Percentiles rank a stretch among this genome's conserved stretches.
Conservation (phyloP, 495 filamentous ascomycete genomes). For the Mytilinidion resinicola region DNA sequence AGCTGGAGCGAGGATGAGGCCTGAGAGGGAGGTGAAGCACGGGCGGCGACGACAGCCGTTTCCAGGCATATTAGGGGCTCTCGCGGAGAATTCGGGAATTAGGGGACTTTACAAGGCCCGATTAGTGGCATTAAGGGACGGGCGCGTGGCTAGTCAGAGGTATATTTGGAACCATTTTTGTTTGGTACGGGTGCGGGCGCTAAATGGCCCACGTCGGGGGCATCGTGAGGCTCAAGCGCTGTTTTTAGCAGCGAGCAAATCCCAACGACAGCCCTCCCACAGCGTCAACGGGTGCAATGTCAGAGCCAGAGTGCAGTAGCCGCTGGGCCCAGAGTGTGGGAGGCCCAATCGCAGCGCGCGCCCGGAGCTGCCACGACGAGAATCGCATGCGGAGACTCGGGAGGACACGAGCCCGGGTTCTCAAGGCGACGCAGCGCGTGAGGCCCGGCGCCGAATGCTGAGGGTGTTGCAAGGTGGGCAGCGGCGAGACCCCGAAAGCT, state of each 20-base stretch:
- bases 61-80: no score
- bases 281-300: neutral
- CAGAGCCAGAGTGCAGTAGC: neutral
- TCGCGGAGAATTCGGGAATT: no score
- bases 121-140: no score
- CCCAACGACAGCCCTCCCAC: neutral
- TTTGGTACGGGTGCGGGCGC: neutral
- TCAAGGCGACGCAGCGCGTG: neutral
- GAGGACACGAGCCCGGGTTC: neutral
- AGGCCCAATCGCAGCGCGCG: neutral
- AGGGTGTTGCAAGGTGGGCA: neutral
- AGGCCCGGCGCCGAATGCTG: neutral
- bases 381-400: neutral
- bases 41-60: no score
- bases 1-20: no score
- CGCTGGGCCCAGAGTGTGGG: conserved; percentile 1
- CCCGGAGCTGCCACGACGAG: neutral
- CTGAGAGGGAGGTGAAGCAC: no score
- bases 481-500: neutral
- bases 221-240: neutral
- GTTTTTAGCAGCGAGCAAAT: neutral
- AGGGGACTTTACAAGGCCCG: no score
- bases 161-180: conserved; percentile 1
- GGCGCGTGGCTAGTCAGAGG: neutral
- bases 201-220: neutral